Conservation (phyloP, 2,329 filamentous ascomycete genomes). For the Trichophyton rubrum region DNA sequence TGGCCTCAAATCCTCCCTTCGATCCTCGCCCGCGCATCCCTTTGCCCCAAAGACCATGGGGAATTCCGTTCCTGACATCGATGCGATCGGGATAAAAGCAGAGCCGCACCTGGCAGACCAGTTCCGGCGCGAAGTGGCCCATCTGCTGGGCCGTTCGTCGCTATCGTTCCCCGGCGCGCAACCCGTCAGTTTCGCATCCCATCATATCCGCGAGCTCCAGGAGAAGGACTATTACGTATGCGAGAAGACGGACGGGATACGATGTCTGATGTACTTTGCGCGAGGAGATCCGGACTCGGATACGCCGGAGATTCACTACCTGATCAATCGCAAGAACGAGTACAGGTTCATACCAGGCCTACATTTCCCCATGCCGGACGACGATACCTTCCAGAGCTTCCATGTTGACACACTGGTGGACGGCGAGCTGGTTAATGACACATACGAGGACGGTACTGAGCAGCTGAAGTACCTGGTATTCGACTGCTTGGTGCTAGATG, state of each 20-base stretch:
- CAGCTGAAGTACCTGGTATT: constrained; percentile 83
- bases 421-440: constrained; percentile 84
- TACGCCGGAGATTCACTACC: constrained; percentile 63
- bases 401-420: constrained; percentile 76
- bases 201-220: constrained; percentile 71
- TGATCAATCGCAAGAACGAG: constrained; percentile 96
- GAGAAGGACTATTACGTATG: constrained; percentile 88
- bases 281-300: constrained; percentile 40
- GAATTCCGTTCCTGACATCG: constrained; percentile 31
- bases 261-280: constrained; percentile 87
- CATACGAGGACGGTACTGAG: constrained; percentile 50
- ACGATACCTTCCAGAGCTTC: constrained; percentile 49
- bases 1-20: not conserved
- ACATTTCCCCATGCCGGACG: constrained; percentile 64
- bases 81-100: constrained; percentile 48
- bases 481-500: constrained; percentile 76
- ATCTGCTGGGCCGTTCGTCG: constrained; percentile 54
- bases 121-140: constrained; percentile 62
- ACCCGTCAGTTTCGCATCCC: constrained; percentile 77
- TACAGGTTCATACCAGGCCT: constrained; percentile 75
- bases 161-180: constrained; percentile 76
- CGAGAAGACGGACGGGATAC: constrained; percentile 94
- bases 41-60: constrained; percentile 20
- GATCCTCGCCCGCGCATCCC: not conserved
- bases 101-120: constrained; percentile 46